phyloP scores from a whole-genome alignment of 2,329 filamentous ascomycete genomes.

The Tympanopsis confertula region DNA sequence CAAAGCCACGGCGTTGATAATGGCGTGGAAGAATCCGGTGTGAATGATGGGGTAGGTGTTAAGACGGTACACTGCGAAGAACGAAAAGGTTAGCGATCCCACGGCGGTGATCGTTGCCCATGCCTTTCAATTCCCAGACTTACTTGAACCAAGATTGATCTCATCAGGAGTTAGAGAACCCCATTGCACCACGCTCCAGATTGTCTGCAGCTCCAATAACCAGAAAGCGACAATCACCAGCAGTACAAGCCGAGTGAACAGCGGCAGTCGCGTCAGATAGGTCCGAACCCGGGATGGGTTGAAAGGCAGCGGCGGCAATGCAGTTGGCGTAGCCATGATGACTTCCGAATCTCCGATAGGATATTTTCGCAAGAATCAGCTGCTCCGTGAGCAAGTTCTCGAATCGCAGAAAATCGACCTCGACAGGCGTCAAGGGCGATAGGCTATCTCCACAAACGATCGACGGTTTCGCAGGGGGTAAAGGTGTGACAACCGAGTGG shows the following conservation, averaged over 20 bases:
- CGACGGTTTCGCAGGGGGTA: too few relatives aligned
- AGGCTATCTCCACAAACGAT: too few relatives aligned
- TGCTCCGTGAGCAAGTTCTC: too few relatives aligned
- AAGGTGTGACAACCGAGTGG: too few relatives aligned
- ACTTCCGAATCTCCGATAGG: neutral
- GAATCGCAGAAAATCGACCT: too few relatives aligned
- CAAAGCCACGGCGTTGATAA: slow-evolving; percentile 70
- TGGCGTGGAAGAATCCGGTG: slow-evolving; percentile 64
- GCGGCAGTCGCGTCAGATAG: slow-evolving; percentile 73
- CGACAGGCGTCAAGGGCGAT: too few relatives aligned
- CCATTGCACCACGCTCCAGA: slow-evolving; percentile 67
- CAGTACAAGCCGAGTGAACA: slow-evolving; percentile 68
- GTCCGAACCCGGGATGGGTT: slow-evolving; percentile 65
- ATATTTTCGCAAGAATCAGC: too few relatives aligned
- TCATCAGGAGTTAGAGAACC: slow-evolving; percentile 68
- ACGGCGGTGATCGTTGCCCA: neutral
- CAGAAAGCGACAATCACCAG: slow-evolving; percentile 58
- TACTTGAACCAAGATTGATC: slow-evolving; percentile 61
- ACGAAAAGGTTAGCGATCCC: slow-evolving; percentile 2
- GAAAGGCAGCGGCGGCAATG: slow-evolving; percentile 36
- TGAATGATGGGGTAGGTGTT: slow-evolving; percentile 91
- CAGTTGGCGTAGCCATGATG: slow-evolving; percentile 7
- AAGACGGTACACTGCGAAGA: slow-evolving; percentile 65
- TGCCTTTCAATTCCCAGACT: slow-evolving; percentile 26
- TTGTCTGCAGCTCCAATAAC: slow-evolving; percentile 54